Base-by-base conservation (phyloP, 1,139 yeast species). In the Candida dubliniensis region DNA sequence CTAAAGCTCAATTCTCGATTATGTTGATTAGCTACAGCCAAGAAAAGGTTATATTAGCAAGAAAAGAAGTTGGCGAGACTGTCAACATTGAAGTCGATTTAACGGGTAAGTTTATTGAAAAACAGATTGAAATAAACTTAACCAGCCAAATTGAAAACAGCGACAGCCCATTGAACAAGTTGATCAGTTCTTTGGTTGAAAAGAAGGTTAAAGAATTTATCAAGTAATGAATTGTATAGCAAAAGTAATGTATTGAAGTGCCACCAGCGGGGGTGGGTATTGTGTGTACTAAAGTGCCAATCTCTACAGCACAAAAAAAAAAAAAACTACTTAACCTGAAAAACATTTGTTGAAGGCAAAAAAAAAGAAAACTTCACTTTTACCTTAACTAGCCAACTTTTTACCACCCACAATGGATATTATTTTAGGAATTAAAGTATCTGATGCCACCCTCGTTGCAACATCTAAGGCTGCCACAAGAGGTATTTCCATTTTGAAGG, bases 1-100 rank as follows among this genome's bases (percentile, higher is more conserved):
- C 56, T 3, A 67, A 65, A 13, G 74, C 68, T 18, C 77, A 80
- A 32, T 93, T 95, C 57, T 79, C 88, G 42, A 89, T 93, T 46
- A 88, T 91, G 85, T 82, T 93, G 83, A 87, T 93, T 45, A 86
- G 89, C 42, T 91, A 91, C 63, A 91, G 98, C 0, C 99, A 93
- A 65, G 78, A 73, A 13, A 84, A 83, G 63, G 96, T 93, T 30
- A 75, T 86, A 3, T 69, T 90, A 66, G 84, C 96, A 8, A 54
- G 60, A 47, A 91, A 89, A 60, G 49, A 64, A 4, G 59, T 78
- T 2, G 91, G 89, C 1, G 86, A 78, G 34, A 55, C 62, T 18
- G 95, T 93, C 37, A 95, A 93, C 57, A 82, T 95, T 42, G 99
- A 93, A 66, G 99, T 93, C 23, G 99, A 93, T 63, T 72, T 91